These are phyloP conservation scores for Boletus speciosus DNA, from an alignment of 768 basidiomycete genomes.

Conservation along the genomic window DNA sequence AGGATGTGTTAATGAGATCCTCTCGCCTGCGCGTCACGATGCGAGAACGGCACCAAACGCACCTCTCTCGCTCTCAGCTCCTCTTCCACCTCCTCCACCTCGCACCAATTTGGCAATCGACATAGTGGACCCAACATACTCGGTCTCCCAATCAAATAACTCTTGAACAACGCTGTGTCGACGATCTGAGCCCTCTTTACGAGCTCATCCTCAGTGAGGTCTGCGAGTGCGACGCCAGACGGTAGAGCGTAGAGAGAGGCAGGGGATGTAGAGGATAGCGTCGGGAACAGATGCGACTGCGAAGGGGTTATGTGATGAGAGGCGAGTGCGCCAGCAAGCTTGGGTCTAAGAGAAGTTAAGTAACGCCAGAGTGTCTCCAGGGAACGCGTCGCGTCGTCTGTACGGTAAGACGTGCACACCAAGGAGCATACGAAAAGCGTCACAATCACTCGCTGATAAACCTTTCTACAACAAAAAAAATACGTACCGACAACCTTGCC, in stretches of 20 bases:
- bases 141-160: constrained; percentile 80
- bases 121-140: constrained; percentile 82
- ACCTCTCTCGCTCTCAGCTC: constrained; percentile 68
- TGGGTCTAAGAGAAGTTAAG: constrained; percentile 85
- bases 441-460: neutral
- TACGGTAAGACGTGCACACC: neutral
- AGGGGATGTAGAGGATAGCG: constrained; percentile 67
- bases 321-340: constrained; percentile 73
- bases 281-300: constrained; percentile 64
- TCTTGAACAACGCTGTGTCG: constrained; percentile 93
- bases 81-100: constrained; percentile 91
- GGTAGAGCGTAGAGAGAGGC: constrained; percentile 79
- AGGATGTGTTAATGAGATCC: neutral
- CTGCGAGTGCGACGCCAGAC: constrained; percentile 58
- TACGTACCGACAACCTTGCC: constrained; percentile 29
- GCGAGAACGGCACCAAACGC: neutral
- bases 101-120: constrained; percentile 89
- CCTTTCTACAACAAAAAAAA: constrained; percentile 24
- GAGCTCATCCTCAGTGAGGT: constrained; percentile 51
- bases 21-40: neutral
- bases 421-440: neutral
- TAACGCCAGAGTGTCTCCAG: constrained; percentile 88
- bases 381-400: constrained; percentile 64
- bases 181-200: constrained; percentile 59
- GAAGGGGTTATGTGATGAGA: constrained; percentile 64